Percentiles rank a stretch among this genome's conserved stretches.
Evolutionary conservation across 2,329 filamentous ascomycete genomes (phyloP).

Genomic region (Aspergillus eucalypticola): DNA sequence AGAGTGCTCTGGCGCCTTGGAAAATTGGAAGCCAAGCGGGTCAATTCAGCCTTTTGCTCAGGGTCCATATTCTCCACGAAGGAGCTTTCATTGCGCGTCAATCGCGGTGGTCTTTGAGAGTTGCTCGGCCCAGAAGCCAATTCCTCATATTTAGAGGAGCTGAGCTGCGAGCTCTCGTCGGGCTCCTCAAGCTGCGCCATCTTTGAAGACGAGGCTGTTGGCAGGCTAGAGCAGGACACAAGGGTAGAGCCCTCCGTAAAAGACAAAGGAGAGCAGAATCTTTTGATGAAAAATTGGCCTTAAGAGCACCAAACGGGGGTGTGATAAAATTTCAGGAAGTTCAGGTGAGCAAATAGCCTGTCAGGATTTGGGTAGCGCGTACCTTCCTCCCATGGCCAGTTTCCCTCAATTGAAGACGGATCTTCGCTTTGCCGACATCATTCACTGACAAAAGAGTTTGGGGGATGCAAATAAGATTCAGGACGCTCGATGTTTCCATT

Average conservation of each 20-base stretch:
- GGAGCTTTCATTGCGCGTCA: conserved; percentile 19
- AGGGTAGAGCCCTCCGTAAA: neutral
- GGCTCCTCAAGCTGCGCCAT: conserved; percentile 15
- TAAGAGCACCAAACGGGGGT: neutral
- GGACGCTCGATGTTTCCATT: neutral
- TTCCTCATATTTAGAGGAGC: conserved; percentile 17
- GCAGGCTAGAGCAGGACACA: neutral
- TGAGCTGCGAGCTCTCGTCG: conserved; percentile 13
- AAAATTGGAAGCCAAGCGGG: conserved; percentile 33
- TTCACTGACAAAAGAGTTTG: neutral
- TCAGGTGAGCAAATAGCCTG: neutral
- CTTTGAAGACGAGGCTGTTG: neutral
- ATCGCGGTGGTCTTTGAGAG: conserved; percentile 19
- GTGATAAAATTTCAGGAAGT: neutral
- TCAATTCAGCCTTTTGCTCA: conserved; percentile 28
- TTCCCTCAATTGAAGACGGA: neutral
- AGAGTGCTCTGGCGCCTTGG: conserved; percentile 21
- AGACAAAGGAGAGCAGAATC: no score
- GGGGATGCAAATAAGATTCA: neutral
- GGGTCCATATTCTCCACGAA: conserved; percentile 30
- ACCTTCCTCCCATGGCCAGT: neutral
- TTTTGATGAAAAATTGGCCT: neutral
- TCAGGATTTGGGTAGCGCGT: neutral
- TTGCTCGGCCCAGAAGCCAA: conserved; percentile 12
- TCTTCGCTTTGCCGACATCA: neutral